A percentile compares a stretch with the other conserved stretches of the same genome.
Conservation (phyloP, 345 rosid genomes). For the Fremontodendron californicum region DNA sequence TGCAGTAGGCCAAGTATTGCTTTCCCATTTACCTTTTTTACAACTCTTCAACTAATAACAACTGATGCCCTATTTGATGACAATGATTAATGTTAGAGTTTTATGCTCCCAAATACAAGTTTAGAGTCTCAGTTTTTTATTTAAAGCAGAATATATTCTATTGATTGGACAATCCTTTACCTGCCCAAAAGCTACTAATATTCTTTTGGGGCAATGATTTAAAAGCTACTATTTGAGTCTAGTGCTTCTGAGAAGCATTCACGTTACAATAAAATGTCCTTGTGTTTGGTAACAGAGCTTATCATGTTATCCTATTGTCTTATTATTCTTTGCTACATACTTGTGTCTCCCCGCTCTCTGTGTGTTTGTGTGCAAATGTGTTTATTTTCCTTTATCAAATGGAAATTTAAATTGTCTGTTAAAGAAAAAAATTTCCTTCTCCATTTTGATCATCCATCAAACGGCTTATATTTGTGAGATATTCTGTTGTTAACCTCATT, state of each 20-base stretch:
- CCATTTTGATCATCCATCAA: background rate
- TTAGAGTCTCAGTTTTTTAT: background rate
- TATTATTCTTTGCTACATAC: background rate
- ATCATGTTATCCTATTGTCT: background rate
- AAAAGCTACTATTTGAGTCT: background rate
- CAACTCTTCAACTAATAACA: background rate
- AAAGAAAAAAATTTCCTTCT: background rate
- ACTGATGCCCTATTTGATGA: background rate
- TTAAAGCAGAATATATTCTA: background rate
- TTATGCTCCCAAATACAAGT: background rate
- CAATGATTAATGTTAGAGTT: background rate
- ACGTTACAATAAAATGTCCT: background rate
- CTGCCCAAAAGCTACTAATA: background rate
- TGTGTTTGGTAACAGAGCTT: background rate
- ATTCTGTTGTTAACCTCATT: conserved; percentile 13
- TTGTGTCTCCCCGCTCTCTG: background rate
- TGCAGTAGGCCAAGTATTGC: conserved; percentile 82
- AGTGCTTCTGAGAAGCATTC: background rate
- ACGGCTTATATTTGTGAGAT: background rate
- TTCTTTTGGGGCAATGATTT: background rate
- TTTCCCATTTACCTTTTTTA: background rate
- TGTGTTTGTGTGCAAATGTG: background rate
- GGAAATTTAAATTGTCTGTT: background rate
- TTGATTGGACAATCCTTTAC: background rate
- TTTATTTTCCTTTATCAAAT: conserved; percentile 5